Conservation (phyloP, 768 basidiomycete species). For the Suillus hirtellus region DNA sequence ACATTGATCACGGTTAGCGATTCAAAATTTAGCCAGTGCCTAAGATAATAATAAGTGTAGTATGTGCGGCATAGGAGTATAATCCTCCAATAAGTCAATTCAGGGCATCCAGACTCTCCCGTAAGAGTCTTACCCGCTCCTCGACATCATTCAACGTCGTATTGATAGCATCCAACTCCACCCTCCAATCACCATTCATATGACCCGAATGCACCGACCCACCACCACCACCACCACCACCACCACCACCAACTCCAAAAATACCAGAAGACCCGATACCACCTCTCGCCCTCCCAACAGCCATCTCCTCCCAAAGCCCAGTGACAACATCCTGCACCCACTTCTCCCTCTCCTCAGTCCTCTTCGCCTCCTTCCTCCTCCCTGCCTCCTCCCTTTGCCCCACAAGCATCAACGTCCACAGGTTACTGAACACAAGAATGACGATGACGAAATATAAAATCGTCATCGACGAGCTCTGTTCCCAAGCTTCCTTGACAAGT, state of each 20-base stretch:
- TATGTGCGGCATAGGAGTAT: background rate
- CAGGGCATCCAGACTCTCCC: slow-evolving; percentile 41
- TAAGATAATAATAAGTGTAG: background rate
- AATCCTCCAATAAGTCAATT: slow-evolving; percentile 20
- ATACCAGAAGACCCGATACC: slow-evolving; percentile 6
- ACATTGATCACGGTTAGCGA: background rate
- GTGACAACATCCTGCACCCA: slow-evolving; percentile 74
- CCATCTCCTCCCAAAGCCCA: slow-evolving; percentile 72
- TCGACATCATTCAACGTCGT: slow-evolving; percentile 58
- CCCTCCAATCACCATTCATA: slow-evolving; percentile 36
- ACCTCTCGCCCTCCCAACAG: slow-evolving; percentile 40
- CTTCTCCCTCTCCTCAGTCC: slow-evolving; percentile 68
- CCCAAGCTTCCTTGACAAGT: slow-evolving; percentile 78
- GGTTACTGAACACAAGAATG: slow-evolving; percentile 71
- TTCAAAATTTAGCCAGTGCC: background rate
- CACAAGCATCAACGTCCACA: slow-evolving; percentile 61
- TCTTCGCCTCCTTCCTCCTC: slow-evolving; percentile 47
- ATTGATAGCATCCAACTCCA: slow-evolving; percentile 50
- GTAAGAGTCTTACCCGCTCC: slow-evolving; percentile 50
- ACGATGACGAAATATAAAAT: slow-evolving; percentile 75
- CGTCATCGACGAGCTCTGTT: slow-evolving; percentile 69
- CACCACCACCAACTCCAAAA: background rate
- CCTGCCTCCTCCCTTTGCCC: slow-evolving; percentile 48
- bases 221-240: background rate
- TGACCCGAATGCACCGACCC: slow-evolving; percentile 21